These are phyloP conservation scores for Monosporascus sp. DNA, from an alignment of 2,329 filamentous ascomycete species.

Conservation along the genomic window DNA sequence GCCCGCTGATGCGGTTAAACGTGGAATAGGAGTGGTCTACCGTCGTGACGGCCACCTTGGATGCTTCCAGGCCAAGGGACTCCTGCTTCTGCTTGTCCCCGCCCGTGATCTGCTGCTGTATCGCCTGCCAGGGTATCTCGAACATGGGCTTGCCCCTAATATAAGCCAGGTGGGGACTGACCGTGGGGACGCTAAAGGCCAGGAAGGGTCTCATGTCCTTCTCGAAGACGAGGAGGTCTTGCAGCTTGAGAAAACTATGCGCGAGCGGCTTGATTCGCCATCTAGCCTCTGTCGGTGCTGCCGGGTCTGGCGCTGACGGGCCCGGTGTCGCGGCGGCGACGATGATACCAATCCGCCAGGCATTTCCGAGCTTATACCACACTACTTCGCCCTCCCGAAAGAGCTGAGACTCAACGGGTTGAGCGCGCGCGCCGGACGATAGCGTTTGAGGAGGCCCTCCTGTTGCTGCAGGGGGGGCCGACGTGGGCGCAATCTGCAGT, in stretches of 20 bases:
- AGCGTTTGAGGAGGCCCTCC: neutral
- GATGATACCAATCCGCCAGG: slow-evolving; percentile 46
- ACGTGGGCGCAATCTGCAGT: neutral
- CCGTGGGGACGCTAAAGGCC: slow-evolving; percentile 45
- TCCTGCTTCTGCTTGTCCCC: slow-evolving; percentile 35
- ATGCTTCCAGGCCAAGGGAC: slow-evolving; percentile 42
- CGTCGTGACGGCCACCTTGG: slow-evolving; percentile 45
- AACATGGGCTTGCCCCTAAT: slow-evolving; percentile 36
- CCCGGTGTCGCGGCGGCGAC: slow-evolving; percentile 1
- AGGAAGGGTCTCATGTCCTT: slow-evolving; percentile 45
- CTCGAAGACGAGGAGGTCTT: slow-evolving; percentile 33
- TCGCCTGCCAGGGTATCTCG: slow-evolving; percentile 37
- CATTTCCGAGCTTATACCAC: slow-evolving; percentile 43
- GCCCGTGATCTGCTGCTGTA: slow-evolving; percentile 26
- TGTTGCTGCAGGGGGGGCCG: neutral
- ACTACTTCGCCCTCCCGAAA: slow-evolving; percentile 47
- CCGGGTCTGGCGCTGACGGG: neutral
- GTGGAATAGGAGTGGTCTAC: slow-evolving; percentile 46
- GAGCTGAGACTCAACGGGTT: slow-evolving; percentile 25
- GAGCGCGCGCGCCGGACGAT: slow-evolving; percentile 7
- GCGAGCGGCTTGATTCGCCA: slow-evolving; percentile 14
- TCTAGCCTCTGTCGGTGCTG: neutral
- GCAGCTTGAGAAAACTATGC: slow-evolving; percentile 38
- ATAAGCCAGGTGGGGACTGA: slow-evolving; percentile 29
- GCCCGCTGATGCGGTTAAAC: slow-evolving; percentile 35